Evolutionary conservation across 2,329 filamentous ascomycete species (phyloP), one percentile per base, ranked within the genome.

Genomic region (Aureobasidium namibiae): DNA sequence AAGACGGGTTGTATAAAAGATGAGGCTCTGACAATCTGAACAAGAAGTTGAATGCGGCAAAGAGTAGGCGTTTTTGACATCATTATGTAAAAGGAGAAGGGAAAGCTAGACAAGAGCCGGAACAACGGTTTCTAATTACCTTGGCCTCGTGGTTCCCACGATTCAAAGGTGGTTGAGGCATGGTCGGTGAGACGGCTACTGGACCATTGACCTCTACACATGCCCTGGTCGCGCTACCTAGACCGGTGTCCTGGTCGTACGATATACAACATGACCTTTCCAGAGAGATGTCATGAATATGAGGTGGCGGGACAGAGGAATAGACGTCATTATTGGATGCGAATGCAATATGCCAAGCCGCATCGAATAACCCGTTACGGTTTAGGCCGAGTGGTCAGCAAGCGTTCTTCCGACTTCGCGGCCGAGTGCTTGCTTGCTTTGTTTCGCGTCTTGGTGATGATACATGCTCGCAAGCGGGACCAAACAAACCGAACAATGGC

Each of bases 61-160:
- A 21, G 24, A 33, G 50, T 33, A 59, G 56, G 36, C 46, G 56
- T 49, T 50, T 44, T 59, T 59, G 56, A 59, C 56, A 59, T 59
- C 56, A 59, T 59, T 59, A 59, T 46, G 56, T 59, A 59, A 59
- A 59, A 34, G n/a, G 16, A 50, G 39, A 57, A 21, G 13, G 39
- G 42, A 45, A 44, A 26, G 11, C 38, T 54, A 45, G 34, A 45
- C 39, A 48, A 39, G 24, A 31, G 42, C 33, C 42, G 42, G 42
- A 33, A 48, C 16, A 46, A 48, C 54, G 54, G 54, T 39, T 31
- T n/a, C n/a, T n/a, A n/a, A n/a, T 3, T 36, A 56, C 24, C 42
- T 38, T 54, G 42, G 23, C 9, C 50, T 54, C 11, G 38, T 54
- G 50, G 38, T 42, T 41, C 21, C 26, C 11, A 33, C 14, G 49